phyloP scores from a whole-genome alignment of 805 yeast genomes.

The Nakazawaea peltata region DNA sequence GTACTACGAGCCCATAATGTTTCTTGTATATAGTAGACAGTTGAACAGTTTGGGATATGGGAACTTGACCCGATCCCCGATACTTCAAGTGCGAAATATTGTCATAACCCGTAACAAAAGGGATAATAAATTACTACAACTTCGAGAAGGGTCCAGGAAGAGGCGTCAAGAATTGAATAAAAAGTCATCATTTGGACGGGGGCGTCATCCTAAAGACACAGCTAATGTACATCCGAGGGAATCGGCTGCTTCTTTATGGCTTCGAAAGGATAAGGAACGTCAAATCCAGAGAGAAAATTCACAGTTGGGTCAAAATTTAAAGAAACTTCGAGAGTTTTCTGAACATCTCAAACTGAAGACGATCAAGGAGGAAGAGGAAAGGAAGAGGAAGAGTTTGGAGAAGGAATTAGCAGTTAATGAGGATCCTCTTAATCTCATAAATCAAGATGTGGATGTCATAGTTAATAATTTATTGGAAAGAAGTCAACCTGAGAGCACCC shows the following conservation, averaged over 20 bases:
- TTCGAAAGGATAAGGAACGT: conserved; percentile 19
- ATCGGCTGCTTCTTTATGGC: conserved; percentile 14
- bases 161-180: not conserved
- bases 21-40: conserved; percentile 3
- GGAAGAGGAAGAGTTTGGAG: conserved; percentile 12
- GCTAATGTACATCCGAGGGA: conserved; percentile 1
- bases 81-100: conserved; percentile 8
- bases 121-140: conserved; percentile 13
- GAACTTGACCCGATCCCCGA: no score
- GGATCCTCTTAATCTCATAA: conserved; percentile 12
- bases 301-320: conserved; percentile 18
- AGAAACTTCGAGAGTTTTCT: conserved; percentile 24
- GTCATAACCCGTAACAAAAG: conserved; percentile 9
- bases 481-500: no score
- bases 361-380: conserved; percentile 16
- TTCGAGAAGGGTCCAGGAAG: conserved; percentile 6
- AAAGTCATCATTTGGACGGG: not conserved
- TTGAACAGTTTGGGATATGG: no score
- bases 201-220: not conserved
- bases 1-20: conserved; percentile 1
- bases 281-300: conserved; percentile 16
- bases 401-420: conserved; percentile 15
- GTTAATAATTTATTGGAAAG: conserved; percentile 14
- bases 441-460: conserved; percentile 17
- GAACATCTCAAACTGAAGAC: conserved; percentile 21